These are phyloP conservation scores for Aspergillus pseudoglaucus DNA, from an alignment of 2,329 filamentous ascomycete species.

Conservation along the genomic window DNA sequence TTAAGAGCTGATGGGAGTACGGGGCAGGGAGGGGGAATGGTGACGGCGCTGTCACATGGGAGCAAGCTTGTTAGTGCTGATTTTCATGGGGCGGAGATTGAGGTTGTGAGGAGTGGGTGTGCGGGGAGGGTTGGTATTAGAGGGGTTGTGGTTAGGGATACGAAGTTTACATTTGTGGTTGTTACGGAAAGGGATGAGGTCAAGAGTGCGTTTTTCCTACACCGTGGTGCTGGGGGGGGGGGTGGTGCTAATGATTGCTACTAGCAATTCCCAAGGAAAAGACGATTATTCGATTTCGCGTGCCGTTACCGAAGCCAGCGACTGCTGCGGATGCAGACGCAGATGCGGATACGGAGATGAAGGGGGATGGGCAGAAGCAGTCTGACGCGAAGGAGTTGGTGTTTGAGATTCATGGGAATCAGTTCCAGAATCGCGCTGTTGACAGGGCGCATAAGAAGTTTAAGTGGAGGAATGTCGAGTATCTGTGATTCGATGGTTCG, in stretches of 20 bases:
- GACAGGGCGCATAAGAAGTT: slow-evolving; percentile 90
- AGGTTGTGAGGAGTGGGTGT: slow-evolving; percentile 77
- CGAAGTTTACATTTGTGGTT: slow-evolving; percentile 78
- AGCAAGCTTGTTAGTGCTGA: slow-evolving; percentile 74
- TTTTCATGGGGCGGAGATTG: slow-evolving; percentile 77
- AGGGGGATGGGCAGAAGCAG: slow-evolving; percentile 5
- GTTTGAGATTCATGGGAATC: slow-evolving; percentile 82
- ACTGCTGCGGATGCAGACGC: slow-evolving; percentile 5
- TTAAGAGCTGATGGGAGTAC: slow-evolving; percentile 33
- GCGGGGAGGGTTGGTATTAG: slow-evolving; percentile 72
- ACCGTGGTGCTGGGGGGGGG: neutral
- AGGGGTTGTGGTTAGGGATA: slow-evolving; percentile 85
- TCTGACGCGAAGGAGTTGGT: slow-evolving; percentile 47
- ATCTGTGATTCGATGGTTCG: slow-evolving; percentile 39
- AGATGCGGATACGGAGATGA: slow-evolving; percentile 13
- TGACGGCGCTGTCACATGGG: slow-evolving; percentile 51
- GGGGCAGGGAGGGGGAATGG: slow-evolving; percentile 19
- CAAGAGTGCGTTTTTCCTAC: slow-evolving; percentile 49
- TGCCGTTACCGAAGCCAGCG: slow-evolving; percentile 45
- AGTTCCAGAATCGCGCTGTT: slow-evolving; percentile 74
- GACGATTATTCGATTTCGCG: slow-evolving; percentile 71
- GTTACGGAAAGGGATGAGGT: slow-evolving; percentile 64
- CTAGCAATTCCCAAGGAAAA: slow-evolving; percentile 84
- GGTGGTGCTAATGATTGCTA: neutral
- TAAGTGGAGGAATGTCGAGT: slow-evolving; percentile 71